Conservation (phyloP, 225 moss, liverwort and hornwort genomes). For the Straminergon stramineum region DNA sequence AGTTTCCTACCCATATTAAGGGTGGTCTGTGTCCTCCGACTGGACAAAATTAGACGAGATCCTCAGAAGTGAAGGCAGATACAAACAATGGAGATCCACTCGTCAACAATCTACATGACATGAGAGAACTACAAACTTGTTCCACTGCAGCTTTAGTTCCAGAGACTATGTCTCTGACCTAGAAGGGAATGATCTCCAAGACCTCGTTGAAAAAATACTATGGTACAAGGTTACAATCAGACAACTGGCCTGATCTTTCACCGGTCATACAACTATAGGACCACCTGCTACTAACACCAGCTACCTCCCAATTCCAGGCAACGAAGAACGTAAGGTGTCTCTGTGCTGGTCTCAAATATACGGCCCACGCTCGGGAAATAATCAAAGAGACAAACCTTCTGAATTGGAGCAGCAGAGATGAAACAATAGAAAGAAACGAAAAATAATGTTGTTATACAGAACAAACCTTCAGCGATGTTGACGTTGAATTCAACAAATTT, state of each 20-base stretch:
- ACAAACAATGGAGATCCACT: neutral
- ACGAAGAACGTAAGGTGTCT: neutral
- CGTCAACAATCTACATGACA: slow-evolving; percentile 8
- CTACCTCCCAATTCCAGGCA: neutral
- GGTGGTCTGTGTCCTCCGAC: neutral
- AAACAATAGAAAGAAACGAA: neutral
- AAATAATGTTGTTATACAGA: slow-evolving; percentile 27
- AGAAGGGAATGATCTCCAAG: slow-evolving; percentile 3
- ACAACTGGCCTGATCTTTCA: neutral
- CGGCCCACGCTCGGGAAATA: neutral
- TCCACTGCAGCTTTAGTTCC: neutral
- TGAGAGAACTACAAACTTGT: neutral
- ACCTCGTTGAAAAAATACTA: slow-evolving; percentile 17
- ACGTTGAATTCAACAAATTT: neutral
- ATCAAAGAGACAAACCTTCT: neutral
- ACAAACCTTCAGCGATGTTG: slow-evolving; percentile 36
- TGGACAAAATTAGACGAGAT: neutral
- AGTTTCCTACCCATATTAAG: neutral
- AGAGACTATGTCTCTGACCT: neutral
- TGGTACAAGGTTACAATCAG: slow-evolving; percentile 24
- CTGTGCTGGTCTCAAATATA: neutral
- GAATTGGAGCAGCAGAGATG: neutral
- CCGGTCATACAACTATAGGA: neutral
- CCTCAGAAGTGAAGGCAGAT: neutral
- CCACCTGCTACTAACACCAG: neutral